Percentiles rank a stretch among this genome's conserved stretches.
Evolutionary conservation across 2,329 filamentous ascomycete genomes (phyloP).

Genomic region (Pyricularia grisea): DNA sequence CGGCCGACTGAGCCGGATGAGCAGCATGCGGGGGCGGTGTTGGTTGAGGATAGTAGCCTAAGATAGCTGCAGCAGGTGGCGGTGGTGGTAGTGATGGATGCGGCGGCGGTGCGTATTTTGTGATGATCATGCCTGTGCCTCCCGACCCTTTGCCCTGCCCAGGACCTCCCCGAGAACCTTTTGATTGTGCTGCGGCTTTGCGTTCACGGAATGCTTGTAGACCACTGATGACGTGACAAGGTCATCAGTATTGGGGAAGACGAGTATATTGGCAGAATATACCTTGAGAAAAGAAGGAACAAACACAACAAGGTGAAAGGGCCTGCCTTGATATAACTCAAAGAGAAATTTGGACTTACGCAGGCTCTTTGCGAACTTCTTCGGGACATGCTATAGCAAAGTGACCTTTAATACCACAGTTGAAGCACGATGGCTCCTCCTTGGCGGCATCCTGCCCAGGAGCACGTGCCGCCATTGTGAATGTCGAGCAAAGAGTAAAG

Average conservation of each 20-base stretch:
- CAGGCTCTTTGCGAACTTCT: constrained; percentile 34
- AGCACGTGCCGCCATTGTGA: constrained; percentile 13
- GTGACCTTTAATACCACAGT: constrained; percentile 41
- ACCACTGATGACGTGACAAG: constrained; percentile 10
- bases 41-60: constrained; percentile 8
- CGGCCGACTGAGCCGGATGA: constrained; percentile 9
- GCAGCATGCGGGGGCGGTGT: constrained; percentile 14
- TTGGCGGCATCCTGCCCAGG: constrained; percentile 18
- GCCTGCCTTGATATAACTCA: neutral
- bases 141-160: constrained; percentile 19
- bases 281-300: neutral
- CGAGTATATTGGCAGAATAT: constrained; percentile 4
- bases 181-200: constrained; percentile 10
- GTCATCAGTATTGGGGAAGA: neutral
- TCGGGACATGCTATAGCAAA: constrained; percentile 45
- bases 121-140: constrained; percentile 22
- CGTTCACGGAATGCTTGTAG: constrained; percentile 14
- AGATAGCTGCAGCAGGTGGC: constrained; percentile 16
- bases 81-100: constrained; percentile 21
- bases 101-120: constrained; percentile 25
- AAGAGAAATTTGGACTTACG: constrained; percentile 30
- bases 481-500: neutral
- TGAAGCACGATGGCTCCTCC: constrained; percentile 36
- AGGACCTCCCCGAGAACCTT: constrained; percentile 1
- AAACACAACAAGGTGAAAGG: neutral